These are phyloP conservation scores for Dipodascus geniculatus DNA, from an alignment of 805 yeast genomes.

Conservation along the genomic window DNA sequence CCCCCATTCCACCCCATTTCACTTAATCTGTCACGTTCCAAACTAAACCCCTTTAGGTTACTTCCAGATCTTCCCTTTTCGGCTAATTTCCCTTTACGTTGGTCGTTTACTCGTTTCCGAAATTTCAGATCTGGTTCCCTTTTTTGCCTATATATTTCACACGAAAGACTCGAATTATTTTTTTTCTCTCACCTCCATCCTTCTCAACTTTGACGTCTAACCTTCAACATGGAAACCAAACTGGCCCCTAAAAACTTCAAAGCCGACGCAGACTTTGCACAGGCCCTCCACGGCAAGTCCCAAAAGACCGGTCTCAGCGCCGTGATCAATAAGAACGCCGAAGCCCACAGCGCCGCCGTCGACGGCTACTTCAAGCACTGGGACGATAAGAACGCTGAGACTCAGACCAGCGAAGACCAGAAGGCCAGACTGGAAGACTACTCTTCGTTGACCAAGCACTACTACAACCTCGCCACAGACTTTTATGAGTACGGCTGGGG, in stretches of 20 bases:
- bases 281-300: constrained; percentile 72
- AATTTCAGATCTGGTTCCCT: no score
- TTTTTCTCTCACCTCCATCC: background rate
- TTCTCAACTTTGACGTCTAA: background rate
- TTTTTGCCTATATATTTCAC: background rate
- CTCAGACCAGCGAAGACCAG: constrained; percentile 48
- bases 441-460: constrained; percentile 84
- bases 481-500: constrained; percentile 99
- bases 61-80: no score
- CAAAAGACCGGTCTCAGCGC: constrained; percentile 67
- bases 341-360: constrained; percentile 72
- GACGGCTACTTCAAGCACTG: constrained; percentile 92
- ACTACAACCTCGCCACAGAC: constrained; percentile 94
- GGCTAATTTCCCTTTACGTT: no score
- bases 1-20: no score
- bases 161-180: background rate
- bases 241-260: constrained; percentile 45
- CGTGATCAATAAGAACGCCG: constrained; percentile 60
- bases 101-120: no score
- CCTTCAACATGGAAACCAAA: constrained; percentile 12
- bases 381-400: constrained; percentile 74
- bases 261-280: constrained; percentile 62
- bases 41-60: no score
- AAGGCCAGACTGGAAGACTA: constrained; percentile 64
- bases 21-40: no score